Evolutionary conservation across 2,329 filamentous ascomycete genomes (phyloP), one percentile per base, ranked within the genome.

Genomic region (Taxawa tesnikishii): DNA sequence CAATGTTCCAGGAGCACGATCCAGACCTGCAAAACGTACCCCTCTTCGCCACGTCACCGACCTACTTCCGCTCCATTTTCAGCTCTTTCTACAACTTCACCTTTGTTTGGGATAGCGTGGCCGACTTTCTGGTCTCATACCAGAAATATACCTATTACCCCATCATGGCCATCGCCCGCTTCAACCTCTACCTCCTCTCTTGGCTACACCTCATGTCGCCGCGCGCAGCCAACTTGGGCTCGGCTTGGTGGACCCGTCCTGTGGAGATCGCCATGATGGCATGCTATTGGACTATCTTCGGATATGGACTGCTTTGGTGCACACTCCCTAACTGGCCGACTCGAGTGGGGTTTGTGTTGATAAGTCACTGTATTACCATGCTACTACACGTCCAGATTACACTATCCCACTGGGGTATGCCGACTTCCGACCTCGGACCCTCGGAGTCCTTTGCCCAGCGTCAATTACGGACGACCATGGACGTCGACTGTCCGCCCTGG

Each of bases 251-350:
- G 81, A 82, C 87, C 45, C 70, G 82, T 31, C 87, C 73, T 61
- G 62, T 90, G n/a, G 84, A 93, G 53, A 59, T 90, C 12, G 58
- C 58, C 14, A 83, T 84, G 3, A 78, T 88, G 50, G 47, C 74
- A 6, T 79, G 85, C 55, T 94, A 92, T 61, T 93, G 83, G 83
- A 64, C 63, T 26, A 83, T 85, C 75, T 94, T 81, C 51, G 84
- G 83, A 38, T 94, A 93, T 51, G 66, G 70, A n/a, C 59, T 93
- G 17, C 46, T 92, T 33, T 92, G 88, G 62, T 66, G 68, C 45
- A 67, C 66, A 12, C 74, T 93, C 31, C 81, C 82, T 10, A 73
- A 70, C 41, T 73, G 70, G 55, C 72, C 70, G 56, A 70, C 71
- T 39, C 75, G 84, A 12, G 67, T 90, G 33, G 59, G 70, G 29